Conservation (phyloP, 345 rosid genomes). For the Heritiera fomes region DNA sequence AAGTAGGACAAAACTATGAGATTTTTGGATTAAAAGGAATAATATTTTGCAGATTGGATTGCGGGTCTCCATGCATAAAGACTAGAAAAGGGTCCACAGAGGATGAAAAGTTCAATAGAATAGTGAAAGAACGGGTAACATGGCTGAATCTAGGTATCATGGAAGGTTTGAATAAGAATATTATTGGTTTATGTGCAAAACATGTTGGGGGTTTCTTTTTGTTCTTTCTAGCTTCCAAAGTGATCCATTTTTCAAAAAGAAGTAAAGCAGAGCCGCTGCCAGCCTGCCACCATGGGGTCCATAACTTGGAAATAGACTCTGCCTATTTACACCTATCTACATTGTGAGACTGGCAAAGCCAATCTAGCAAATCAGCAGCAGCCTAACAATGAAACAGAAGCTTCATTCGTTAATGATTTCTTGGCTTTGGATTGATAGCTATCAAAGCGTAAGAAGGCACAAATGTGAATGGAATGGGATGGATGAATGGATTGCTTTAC, state of each 20-base stretch:
- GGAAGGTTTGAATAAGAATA: constrained; percentile 14
- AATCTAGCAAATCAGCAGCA: neutral
- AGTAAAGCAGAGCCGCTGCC: constrained; percentile 2
- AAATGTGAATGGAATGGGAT: neutral
- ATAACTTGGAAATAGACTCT: constrained; percentile 2
- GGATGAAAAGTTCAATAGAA: neutral
- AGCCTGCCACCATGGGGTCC: constrained; percentile 22
- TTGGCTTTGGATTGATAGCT: neutral
- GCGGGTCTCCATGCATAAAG: neutral
- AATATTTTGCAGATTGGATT: no score
- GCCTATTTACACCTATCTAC: neutral
- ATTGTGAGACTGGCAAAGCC: neutral
- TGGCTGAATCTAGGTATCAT: neutral
- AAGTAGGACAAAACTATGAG: neutral
- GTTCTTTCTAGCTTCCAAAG: constrained; percentile 38
- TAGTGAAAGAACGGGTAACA: neutral
- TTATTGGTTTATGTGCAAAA: constrained; percentile 26
- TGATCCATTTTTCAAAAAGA: constrained; percentile 20
- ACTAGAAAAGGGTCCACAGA: constrained; percentile 4
- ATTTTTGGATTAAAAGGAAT: no score
- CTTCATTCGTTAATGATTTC: neutral
- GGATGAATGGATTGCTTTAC: neutral
- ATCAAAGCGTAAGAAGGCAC: neutral
- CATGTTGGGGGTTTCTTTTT: constrained; percentile 33
- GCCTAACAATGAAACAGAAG: neutral